Evolutionary conservation across 345 rosid genomes (phyloP).

Genomic region (Citrus australasica): DNA sequence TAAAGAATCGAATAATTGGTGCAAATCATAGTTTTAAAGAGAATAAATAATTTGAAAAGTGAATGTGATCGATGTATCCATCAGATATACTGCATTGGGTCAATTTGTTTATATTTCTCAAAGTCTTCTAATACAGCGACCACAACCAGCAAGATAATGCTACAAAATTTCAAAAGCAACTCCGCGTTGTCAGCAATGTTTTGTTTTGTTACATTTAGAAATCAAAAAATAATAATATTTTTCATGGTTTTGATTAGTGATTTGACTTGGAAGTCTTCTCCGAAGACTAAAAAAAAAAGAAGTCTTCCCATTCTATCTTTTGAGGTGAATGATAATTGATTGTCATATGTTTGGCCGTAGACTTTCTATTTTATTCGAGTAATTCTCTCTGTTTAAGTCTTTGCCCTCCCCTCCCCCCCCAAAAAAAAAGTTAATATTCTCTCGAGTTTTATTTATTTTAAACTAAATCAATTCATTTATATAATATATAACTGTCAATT

Average conservation of each 20-base stretch:
- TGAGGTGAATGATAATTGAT: not conserved
- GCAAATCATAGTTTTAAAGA: not conserved
- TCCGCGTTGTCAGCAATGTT: slow-evolving; percentile 15
- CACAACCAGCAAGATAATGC: not conserved
- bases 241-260: not conserved
- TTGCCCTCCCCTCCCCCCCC: too few relatives aligned
- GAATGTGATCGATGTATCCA: not conserved
- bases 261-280: slow-evolving; percentile 38
- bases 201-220: not conserved
- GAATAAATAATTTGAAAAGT: too few relatives aligned
- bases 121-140: not conserved
- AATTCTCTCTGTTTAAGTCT: not conserved
- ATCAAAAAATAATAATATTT: not conserved
- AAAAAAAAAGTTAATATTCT: not conserved
- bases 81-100: slow-evolving; percentile 6
- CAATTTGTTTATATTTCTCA: slow-evolving; percentile 15
- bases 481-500: too few relatives aligned
- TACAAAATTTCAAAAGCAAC: slow-evolving; percentile 4
- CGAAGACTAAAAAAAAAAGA: not conserved
- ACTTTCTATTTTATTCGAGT: not conserved
- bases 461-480: not conserved
- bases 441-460: not conserved
- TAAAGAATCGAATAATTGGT: not conserved
- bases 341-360: not conserved
- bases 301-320: not conserved